Evolutionary conservation across 176 grass and related monocot species (phyloP), one percentile per base, ranked within the genome.

Genomic region (Phoenix dactylifera): DNA sequence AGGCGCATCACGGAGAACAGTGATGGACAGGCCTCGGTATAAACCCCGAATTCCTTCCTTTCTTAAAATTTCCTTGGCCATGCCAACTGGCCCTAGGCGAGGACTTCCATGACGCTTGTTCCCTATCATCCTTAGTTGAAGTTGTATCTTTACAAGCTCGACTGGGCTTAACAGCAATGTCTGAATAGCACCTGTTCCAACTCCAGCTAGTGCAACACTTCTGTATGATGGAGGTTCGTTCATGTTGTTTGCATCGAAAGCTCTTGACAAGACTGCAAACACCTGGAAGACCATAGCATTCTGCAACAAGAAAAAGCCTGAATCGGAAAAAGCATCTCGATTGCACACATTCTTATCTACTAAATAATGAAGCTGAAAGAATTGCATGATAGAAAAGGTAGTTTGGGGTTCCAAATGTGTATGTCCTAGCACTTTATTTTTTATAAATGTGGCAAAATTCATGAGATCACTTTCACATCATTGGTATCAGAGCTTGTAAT

Each of bases 231-330:
- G 84, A 0, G 84, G 84, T 6, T 86, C 79, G 10, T 69, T 25
- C 16, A 19, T 44, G 22, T 77, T 59, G 20, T 28, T 55, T 0
- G 65, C 48, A 60, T 76, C 68, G 3, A 98, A 50, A 29, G 87
- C 81, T 29, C 79, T 80, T 2, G 84, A 92, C 12, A 92, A 73
- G 68, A 84, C 75, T 54, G 93, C 93, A 72, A 88, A 98, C 4
- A 92, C 82, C 50, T 98, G 93, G 56, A 98, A 92, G 24, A 86
- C 93, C 81, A 85, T 83, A 35, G 93, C 93, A 44, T 98, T 98
- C 87, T 98, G 84, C 59, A 58, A 16, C 22, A 53, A 18, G 18
- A 74, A 16, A n/a, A 14, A 29, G 6, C n/a, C n/a, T 3, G 7
- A 5, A 6, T 44, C 35, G 6, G 35, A 44, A 12, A 44, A 9